Percentiles rank a stretch among this genome's conserved stretches.
These are phyloP conservation scores for Chlorella vulgaris DNA, from an alignment of 139 green algal species.

Conservation along the genomic window DNA sequence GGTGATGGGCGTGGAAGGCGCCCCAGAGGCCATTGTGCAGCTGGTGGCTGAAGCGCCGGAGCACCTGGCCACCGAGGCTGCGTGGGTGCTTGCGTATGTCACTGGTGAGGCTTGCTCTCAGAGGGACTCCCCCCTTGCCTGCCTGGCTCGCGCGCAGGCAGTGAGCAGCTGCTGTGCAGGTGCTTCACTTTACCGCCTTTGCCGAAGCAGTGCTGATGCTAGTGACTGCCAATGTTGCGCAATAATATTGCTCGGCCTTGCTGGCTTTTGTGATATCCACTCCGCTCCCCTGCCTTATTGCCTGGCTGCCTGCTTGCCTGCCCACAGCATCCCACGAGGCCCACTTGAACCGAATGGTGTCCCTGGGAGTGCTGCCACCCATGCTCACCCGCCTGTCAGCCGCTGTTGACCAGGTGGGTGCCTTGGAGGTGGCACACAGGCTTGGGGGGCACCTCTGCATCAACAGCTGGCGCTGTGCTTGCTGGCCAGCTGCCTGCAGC, in stretches of 20 bases:
- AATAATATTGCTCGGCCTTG: too few relatives aligned
- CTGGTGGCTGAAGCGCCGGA: constrained; percentile 10
- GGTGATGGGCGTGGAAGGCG: constrained; percentile 31
- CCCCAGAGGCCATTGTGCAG: constrained; percentile 18
- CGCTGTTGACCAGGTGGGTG: constrained; percentile 7
- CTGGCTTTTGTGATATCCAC: too few relatives aligned
- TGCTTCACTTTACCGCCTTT: too few relatives aligned
- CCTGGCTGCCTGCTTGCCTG: too few relatives aligned
- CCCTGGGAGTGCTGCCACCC: constrained; percentile 23
- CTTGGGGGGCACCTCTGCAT: too few relatives aligned
- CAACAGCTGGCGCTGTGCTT: too few relatives aligned
- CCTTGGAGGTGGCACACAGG: too few relatives aligned
- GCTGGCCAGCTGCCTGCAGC: too few relatives aligned
- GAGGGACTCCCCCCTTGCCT: background rate
- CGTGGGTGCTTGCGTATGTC: constrained; percentile 49
- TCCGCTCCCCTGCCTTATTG: too few relatives aligned
- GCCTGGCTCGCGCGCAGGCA: too few relatives aligned
- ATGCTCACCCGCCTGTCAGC: constrained; percentile 3
- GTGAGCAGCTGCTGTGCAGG: too few relatives aligned
- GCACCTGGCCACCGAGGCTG: constrained; percentile 40
- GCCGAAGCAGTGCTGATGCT: background rate
- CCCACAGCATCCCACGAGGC: constrained; percentile 27
- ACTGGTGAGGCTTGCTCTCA: constrained; percentile 10
- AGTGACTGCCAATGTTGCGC: too few relatives aligned
- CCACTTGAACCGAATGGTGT: constrained; percentile 39